These are phyloP conservation scores for Jimgerdemannia lactiflua DNA, from an alignment of 192 early-diverging fungal species.

Conservation along the genomic window DNA sequence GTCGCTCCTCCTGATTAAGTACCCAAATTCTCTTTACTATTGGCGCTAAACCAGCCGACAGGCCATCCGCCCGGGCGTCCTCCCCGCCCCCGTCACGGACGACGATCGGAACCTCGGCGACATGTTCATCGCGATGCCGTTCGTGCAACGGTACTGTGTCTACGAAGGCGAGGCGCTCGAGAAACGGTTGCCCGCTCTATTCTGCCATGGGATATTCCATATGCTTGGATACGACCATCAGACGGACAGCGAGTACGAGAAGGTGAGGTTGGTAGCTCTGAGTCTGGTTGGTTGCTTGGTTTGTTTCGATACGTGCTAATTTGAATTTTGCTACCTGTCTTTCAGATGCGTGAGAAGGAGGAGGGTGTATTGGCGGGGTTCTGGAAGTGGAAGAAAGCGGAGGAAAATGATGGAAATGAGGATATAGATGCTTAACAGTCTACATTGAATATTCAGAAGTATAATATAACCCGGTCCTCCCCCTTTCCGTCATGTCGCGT, in stretches of 20 bases:
- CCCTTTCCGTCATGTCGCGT: too few species aligned
- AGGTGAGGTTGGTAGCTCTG: slow-evolving; percentile 11
- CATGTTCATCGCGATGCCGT: slow-evolving; percentile 56
- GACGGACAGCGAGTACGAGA: slow-evolving; percentile 36
- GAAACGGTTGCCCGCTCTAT: slow-evolving; percentile 50
- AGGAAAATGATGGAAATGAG: not conserved
- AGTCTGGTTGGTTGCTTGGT: too few species aligned
- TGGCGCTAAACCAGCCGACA: not conserved
- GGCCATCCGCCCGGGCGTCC: slow-evolving; percentile 29
- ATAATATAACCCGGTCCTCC: too few species aligned
- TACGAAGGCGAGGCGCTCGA: slow-evolving; percentile 38
- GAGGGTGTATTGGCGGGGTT: not conserved
- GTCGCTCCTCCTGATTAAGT: slow-evolving; percentile 6
- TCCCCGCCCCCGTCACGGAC: slow-evolving; percentile 33
- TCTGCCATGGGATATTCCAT: slow-evolving; percentile 66
- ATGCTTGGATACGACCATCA: slow-evolving; percentile 68
- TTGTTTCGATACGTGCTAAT: not conserved
- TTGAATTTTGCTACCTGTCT: not conserved
- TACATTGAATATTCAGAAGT: too few species aligned
- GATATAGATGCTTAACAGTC: not conserved
- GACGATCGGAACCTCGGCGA: slow-evolving; percentile 61
- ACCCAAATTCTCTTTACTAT: not conserved
- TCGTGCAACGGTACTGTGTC: slow-evolving; percentile 49
- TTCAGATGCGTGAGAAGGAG: not conserved
- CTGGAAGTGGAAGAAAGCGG: not conserved